phyloP scores from a whole-genome alignment of 345 rosid species.

The Brassica napus region Da-Ae NC_063437.1:2671501-2672000 shows the following conservation, averaged over 20 bases:
- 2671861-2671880: constrained; percentile 11
- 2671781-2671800: neutral
- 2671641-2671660: constrained; percentile 28
- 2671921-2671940: constrained; percentile 69
- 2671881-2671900: neutral
- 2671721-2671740: constrained; percentile 17
- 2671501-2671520: constrained; percentile 29
- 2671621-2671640: neutral
- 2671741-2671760: neutral
- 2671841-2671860: constrained; percentile 3
- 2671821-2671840: constrained; percentile 1
- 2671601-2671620: neutral
- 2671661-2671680: constrained; percentile 23
- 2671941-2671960: constrained; percentile 70
- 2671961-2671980: constrained; percentile 75
- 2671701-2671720: constrained; percentile 31
- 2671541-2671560: constrained; percentile 15
- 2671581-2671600: neutral
- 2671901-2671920: constrained; percentile 29
- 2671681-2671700: constrained; percentile 7
- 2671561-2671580: constrained; percentile 17
- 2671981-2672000: constrained; percentile 87
- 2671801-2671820: neutral
- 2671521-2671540: constrained; percentile 1
- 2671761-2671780: neutral